These are phyloP conservation scores for Fomitopsis pinicola DNA, from an alignment of 1,284 basidiomycete species.

Conservation along the genomic window DNA sequence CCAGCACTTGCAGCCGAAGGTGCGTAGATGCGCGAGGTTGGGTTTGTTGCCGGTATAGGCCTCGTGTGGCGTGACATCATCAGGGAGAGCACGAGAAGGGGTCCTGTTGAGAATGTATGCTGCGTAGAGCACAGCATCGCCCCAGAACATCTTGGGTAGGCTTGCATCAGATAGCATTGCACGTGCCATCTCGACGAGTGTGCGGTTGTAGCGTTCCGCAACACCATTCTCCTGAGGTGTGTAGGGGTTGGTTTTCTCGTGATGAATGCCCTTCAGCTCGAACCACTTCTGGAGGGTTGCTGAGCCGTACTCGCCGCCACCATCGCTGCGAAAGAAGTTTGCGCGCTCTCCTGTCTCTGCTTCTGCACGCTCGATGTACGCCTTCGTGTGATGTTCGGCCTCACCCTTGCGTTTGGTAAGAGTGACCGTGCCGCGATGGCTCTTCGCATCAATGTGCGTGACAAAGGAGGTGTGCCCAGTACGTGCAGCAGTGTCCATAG, in stretches of 20 bases:
- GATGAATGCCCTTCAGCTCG: slow-evolving; percentile 20
- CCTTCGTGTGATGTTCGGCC: too few species aligned
- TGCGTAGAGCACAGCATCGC: slow-evolving; percentile 11
- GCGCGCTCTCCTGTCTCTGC: too few species aligned
- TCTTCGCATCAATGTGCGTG: too few species aligned
- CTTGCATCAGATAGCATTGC: slow-evolving; percentile 19
- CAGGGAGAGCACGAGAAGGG: not conserved
- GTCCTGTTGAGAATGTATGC: not conserved
- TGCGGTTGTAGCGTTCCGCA: slow-evolving; percentile 26
- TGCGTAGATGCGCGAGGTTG: slow-evolving; percentile 11
- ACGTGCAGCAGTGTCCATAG: too few species aligned
- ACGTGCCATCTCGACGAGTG: slow-evolving; percentile 22
- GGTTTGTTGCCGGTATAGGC: slow-evolving; percentile 14
- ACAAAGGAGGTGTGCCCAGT: too few species aligned
- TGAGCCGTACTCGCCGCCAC: slow-evolving; percentile 25
- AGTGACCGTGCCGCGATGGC: too few species aligned
- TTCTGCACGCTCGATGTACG: too few species aligned
- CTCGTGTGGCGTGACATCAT: slow-evolving; percentile 14
- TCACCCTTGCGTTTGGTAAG: too few species aligned
- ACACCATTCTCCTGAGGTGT: slow-evolving; percentile 17
- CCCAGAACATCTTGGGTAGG: slow-evolving; percentile 11
- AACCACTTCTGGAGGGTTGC: slow-evolving; percentile 12
- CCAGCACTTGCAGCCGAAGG: slow-evolving; percentile 18
- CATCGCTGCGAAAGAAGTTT: slow-evolving; percentile 19
- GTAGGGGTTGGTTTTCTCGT: slow-evolving; percentile 20